Evolutionary conservation across 805 yeast species (phyloP).

Genomic region (Candida mattraensis): DNA sequence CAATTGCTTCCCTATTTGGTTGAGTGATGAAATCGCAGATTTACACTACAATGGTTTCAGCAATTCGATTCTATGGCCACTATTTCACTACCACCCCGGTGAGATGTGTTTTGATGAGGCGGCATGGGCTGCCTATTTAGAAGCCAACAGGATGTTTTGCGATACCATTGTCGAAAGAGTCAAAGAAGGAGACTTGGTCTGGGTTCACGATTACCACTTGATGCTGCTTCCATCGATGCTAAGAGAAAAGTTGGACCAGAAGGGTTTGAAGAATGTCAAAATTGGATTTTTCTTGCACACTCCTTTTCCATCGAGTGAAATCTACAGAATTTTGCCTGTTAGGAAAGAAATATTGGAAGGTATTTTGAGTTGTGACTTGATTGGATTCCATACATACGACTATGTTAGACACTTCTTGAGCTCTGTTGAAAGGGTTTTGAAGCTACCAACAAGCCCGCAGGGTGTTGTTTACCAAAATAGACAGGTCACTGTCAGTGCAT

Average conservation of each 20-base stretch:
- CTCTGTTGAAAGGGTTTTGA: conserved; percentile 80
- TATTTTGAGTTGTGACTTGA: conserved; percentile 87
- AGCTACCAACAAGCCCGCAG: conserved; percentile 83
- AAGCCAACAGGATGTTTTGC: conserved; percentile 86
- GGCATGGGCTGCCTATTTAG: conserved; percentile 97
- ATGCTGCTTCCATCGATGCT: conserved; percentile 93
- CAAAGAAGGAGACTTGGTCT: conserved; percentile 81
- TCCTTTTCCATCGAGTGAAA: conserved; percentile 97
- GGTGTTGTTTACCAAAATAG: conserved; percentile 80
- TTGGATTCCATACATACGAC: conserved; percentile 99
- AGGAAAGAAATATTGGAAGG: conserved; percentile 90
- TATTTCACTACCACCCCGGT: conserved; percentile 98
- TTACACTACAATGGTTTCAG: conserved; percentile 95
- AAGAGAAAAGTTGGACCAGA: conserved; percentile 54
- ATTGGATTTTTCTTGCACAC: conserved; percentile 95
- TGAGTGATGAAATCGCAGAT: conserved; percentile 88
- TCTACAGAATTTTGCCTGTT: conserved; percentile 93
- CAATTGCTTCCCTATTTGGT: conserved; percentile 86
- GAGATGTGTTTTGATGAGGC: conserved; percentile 97
- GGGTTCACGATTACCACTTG: conserved; percentile 98
- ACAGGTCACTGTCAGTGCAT: conserved; percentile 86
- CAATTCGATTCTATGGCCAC: conserved; percentile 95
- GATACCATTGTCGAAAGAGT: conserved; percentile 66
- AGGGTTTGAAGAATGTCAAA: conserved; percentile 53
- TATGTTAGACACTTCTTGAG: conserved; percentile 95